Evolutionary conservation across 108 stramenopile genomes (phyloP).

Genomic region (Skeletonema costatum): DNA sequence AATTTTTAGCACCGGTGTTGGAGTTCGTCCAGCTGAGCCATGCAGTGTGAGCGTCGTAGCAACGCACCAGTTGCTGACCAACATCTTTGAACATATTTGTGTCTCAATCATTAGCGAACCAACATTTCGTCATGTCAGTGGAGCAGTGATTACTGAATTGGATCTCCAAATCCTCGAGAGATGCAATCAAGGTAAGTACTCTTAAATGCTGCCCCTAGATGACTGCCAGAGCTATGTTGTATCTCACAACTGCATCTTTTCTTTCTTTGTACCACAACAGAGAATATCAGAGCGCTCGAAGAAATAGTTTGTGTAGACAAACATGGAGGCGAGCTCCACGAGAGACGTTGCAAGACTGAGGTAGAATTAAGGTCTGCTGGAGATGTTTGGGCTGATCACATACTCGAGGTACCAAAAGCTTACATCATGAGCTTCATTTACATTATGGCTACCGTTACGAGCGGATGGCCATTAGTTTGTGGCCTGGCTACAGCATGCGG

Average conservation of each 20-base stretch:
- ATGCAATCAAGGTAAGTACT: slow-evolving; percentile 28
- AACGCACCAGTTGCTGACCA: slow-evolving; percentile 53
- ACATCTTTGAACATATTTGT: slow-evolving; percentile 51
- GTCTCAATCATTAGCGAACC: slow-evolving; percentile 45
- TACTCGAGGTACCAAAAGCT: slow-evolving; percentile 37
- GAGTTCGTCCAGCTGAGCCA: slow-evolving; percentile 57
- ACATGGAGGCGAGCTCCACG: slow-evolving; percentile 32
- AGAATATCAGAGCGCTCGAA: slow-evolving; percentile 47
- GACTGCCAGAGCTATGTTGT: background rate
- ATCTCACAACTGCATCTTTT: background rate
- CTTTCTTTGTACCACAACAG: background rate
- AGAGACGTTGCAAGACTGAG: slow-evolving; percentile 29
- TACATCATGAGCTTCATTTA: slow-evolving; percentile 56
- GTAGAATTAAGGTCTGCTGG: slow-evolving; percentile 46
- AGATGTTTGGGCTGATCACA: slow-evolving; percentile 52
- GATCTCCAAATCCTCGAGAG: slow-evolving; percentile 49
- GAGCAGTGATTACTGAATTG: slow-evolving; percentile 37
- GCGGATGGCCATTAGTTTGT: slow-evolving; percentile 41
- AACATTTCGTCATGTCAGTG: slow-evolving; percentile 38
- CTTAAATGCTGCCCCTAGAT: background rate
- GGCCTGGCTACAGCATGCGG: slow-evolving; percentile 40
- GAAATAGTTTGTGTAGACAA: slow-evolving; percentile 49
- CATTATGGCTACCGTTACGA: slow-evolving; percentile 43
- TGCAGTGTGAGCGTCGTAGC: slow-evolving; percentile 52
- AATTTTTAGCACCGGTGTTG: slow-evolving; percentile 51